These are phyloP conservation scores for Ramaria rubella DNA, from an alignment of 768 basidiomycete genomes.

Conservation along the genomic window DNA sequence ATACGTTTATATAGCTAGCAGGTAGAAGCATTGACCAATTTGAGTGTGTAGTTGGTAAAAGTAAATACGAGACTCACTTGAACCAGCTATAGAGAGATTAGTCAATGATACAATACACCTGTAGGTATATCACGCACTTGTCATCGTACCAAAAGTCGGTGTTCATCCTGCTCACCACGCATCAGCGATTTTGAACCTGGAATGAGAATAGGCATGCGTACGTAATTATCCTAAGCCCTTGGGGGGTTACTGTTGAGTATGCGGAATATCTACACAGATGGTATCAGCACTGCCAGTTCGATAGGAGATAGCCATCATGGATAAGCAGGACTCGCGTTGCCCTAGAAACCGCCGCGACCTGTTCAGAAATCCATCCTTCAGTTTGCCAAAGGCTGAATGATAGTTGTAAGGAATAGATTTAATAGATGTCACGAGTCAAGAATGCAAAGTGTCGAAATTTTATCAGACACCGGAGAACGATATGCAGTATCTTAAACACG, in stretches of 20 bases:
- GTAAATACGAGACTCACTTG: not conserved
- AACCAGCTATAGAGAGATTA: conserved; percentile 1
- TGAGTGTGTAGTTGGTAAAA: not conserved
- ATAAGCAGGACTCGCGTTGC: conserved; percentile 1
- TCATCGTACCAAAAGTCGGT: conserved; percentile 25
- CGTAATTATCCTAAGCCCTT: conserved; percentile 22
- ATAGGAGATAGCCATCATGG: not conserved
- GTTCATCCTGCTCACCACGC: conserved; percentile 15
- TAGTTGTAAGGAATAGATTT: not conserved
- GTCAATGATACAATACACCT: not conserved
- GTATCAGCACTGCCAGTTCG: not conserved
- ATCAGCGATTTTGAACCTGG: not conserved
- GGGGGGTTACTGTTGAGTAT: conserved; percentile 18
- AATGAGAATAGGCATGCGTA: not conserved
- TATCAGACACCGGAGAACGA: too few species aligned
- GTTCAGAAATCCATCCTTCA: conserved; percentile 9
- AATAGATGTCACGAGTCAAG: not conserved
- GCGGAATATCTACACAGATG: conserved; percentile 15
- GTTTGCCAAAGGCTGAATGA: conserved; percentile 3
- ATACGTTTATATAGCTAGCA: conserved; percentile 6
- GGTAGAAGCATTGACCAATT: not conserved
- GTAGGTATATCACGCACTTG: conserved; percentile 13
- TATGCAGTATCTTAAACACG: too few species aligned
- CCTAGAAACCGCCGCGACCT: not conserved
- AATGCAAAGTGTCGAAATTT: not conserved